These are phyloP conservation scores for Aspergillus pseudoglaucus DNA, from an alignment of 2,329 filamentous ascomycete species.

Conservation along the genomic window DNA sequence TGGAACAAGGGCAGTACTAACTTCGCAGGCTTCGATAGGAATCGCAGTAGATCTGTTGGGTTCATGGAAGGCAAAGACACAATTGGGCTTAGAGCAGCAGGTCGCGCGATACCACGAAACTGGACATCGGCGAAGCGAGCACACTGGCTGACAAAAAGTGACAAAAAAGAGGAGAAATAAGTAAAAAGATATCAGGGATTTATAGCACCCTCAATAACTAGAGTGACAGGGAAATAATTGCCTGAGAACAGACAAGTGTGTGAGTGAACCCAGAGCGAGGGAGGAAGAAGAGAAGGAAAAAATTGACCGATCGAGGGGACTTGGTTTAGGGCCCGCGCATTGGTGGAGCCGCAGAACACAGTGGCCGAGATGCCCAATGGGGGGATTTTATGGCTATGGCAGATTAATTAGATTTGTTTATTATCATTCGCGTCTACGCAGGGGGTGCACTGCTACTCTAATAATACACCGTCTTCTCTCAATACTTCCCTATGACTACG, in stretches of 20 bases:
- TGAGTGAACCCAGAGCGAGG: background rate
- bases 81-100: conserved; percentile 27
- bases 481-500: no score
- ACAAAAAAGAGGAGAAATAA: background rate
- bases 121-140: conserved; percentile 25
- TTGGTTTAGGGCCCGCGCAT: background rate
- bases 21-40: conserved; percentile 93
- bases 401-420: no score
- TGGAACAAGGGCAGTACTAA: conserved; percentile 44
- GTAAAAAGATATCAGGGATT: background rate
- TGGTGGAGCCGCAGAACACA: no score
- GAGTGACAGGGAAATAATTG: background rate
- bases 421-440: no score
- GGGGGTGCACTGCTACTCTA: no score
- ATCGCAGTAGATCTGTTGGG: conserved; percentile 82
- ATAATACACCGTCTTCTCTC: no score
- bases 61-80: conserved; percentile 65
- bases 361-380: no score
- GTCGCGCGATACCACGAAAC: conserved; percentile 26
- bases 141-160: background rate
- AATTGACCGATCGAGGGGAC: background rate
- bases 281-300: background rate
- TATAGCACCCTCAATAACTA: background rate
- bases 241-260: background rate
- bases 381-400: no score